Conservation (phyloP, 495 filamentous ascomycete genomes). For the Penicillium parvum region DNA sequence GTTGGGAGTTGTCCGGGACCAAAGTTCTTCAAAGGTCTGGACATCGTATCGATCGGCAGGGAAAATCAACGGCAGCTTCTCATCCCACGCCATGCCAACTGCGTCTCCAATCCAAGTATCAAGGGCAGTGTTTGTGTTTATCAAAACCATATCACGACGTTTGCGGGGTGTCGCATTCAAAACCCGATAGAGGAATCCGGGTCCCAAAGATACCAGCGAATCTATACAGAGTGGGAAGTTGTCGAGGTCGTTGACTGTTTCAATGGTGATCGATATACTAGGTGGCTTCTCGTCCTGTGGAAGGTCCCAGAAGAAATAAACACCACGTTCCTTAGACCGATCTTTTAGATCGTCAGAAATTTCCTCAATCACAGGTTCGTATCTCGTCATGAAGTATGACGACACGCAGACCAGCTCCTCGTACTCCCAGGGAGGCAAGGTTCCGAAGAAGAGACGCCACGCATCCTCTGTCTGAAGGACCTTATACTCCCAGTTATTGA, state of each 20-base stretch:
- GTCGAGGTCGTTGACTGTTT: constrained; percentile 1
- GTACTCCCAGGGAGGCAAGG: constrained; percentile 18
- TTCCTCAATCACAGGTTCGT: constrained; percentile 6
- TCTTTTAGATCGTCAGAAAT: constrained; percentile 9
- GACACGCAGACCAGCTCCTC: constrained; percentile 16
- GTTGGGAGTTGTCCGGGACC: no score
- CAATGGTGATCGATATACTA: constrained; percentile 3
- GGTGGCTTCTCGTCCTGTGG: constrained; percentile 7
- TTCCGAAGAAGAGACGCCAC: constrained; percentile 13
- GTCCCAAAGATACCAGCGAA: constrained; percentile 1
- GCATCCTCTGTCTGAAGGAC: neutral
- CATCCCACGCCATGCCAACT: no score
- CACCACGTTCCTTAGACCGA: neutral
- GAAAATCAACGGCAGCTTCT: no score
- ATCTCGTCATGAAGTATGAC: constrained; percentile 5
- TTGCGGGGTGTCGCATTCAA: constrained; percentile 6
- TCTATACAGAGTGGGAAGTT: neutral
- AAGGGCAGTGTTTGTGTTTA: no score
- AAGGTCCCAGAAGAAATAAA: constrained; percentile 3
- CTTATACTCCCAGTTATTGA: no score
- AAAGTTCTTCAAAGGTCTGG: no score
- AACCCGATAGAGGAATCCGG: constrained; percentile 8
- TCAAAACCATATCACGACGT: constrained; percentile 12
- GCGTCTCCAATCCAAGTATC: no score
- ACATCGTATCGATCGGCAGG: no score